Percentiles rank a stretch among this genome's conserved stretches.
phyloP scores from a whole-genome alignment of 192 early-diverging fungal species.

The Entomortierella chlamydospora region DNA sequence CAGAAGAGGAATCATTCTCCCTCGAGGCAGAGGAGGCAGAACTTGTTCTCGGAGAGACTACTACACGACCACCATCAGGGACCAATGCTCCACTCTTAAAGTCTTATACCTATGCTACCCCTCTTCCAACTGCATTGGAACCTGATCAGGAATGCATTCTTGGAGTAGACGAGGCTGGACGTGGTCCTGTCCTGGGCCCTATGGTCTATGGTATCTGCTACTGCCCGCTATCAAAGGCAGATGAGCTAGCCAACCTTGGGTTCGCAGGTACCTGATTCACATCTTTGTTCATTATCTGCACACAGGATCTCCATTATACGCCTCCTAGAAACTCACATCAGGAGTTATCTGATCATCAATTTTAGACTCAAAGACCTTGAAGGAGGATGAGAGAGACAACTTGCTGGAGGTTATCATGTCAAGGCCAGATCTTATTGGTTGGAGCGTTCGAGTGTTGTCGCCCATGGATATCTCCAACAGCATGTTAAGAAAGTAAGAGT shows the following conservation, averaged over 20 bases:
- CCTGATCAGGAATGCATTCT: conserved; percentile 71
- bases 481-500: conserved; percentile 82
- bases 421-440: conserved; percentile 78
- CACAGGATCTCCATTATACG: too few species aligned
- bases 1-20: conserved; percentile 30
- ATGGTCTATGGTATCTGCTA: conserved; percentile 98
- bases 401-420: conserved; percentile 74
- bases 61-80: conserved; percentile 30
- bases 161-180: conserved; percentile 97
- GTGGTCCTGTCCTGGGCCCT: conserved; percentile 92
- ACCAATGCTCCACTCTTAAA: conserved; percentile 34
- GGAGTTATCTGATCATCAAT: too few species aligned
- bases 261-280: conserved; percentile 75
- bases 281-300: neutral
- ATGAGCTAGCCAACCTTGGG: conserved; percentile 75
- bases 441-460: conserved; percentile 84
- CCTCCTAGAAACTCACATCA: too few species aligned
- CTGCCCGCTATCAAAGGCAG: conserved; percentile 72
- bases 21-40: conserved; percentile 37
- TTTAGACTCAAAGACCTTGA: conserved; percentile 95
- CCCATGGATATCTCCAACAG: conserved; percentile 92
- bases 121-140: conserved; percentile 33
- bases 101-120: conserved; percentile 58
- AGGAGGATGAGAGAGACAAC: conserved; percentile 75
- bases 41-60: neutral